Percentiles rank a stretch among this genome's conserved stretches.
These are phyloP conservation scores for Avicennia marina DNA, from an alignment of 257 asterid species.

Conservation along the genomic window DNA sequence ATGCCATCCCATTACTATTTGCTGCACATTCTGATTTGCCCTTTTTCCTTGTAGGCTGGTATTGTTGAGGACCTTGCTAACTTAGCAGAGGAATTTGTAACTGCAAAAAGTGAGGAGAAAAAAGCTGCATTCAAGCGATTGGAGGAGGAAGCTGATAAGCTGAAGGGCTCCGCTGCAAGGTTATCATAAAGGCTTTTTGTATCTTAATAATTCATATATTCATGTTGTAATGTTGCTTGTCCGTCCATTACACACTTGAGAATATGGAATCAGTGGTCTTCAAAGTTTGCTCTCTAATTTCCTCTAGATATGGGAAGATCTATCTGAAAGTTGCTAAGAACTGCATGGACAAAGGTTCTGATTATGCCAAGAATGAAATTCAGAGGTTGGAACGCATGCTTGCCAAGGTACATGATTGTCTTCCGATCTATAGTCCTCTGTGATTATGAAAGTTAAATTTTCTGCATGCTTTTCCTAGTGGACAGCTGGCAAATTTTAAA, in stretches of 20 bases:
- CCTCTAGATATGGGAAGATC: conserved; percentile 67
- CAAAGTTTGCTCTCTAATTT: conserved; percentile 4
- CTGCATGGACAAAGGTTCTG: conserved; percentile 73
- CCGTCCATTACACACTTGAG: too few species aligned
- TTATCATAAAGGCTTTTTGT: conserved; percentile 16
- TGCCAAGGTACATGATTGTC: conserved; percentile 59
- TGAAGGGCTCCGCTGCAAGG: conserved; percentile 74
- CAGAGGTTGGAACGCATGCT: conserved; percentile 77
- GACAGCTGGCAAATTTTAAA: too few species aligned
- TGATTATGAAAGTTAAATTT: too few species aligned
- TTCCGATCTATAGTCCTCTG: too few species aligned
- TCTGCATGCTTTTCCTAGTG: too few species aligned
- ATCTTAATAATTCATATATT: not conserved
- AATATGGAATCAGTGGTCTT: not conserved
- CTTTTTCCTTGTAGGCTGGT: conserved; percentile 62
- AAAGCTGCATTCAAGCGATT: conserved; percentile 40
- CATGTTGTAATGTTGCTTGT: conserved; percentile 4
- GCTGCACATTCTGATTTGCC: conserved; percentile 12
- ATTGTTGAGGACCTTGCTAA: conserved; percentile 51
- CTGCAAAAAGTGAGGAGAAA: conserved; percentile 59
- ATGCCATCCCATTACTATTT: conserved; percentile 1
- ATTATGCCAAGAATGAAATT: conserved; percentile 78
- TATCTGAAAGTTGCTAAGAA: conserved; percentile 84
- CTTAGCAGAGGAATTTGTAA: conserved; percentile 70
- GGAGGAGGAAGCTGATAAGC: conserved; percentile 77